A percentile compares a stretch with the other conserved stretches of the same genome.
These are phyloP conservation scores for Porogramme epimiltina DNA, from an alignment of 1,284 basidiomycete species.

Conservation along the genomic window DNA sequence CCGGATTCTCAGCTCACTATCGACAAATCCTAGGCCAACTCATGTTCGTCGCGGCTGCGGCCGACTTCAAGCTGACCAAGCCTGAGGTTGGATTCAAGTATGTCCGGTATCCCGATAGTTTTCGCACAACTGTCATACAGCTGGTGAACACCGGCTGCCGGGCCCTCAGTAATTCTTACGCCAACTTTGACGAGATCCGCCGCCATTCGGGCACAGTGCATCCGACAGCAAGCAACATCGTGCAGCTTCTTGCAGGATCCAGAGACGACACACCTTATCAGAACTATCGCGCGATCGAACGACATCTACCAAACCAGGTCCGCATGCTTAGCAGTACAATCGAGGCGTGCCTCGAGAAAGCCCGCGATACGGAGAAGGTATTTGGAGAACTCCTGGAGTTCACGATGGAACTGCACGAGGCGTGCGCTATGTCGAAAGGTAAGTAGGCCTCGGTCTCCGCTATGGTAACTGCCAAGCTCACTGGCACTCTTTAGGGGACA, in stretches of 20 bases:
- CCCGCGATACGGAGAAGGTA: conserved; percentile 8
- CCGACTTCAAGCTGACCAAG: conserved; percentile 12
- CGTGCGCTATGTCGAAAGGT: conserved; percentile 11
- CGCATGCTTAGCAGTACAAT: conserved; percentile 4
- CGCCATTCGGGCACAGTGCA: conserved; percentile 8
- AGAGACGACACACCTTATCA: conserved; percentile 9
- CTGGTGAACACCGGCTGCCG: conserved; percentile 11
- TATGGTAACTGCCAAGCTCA: too few relatives aligned
- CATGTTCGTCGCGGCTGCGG: conserved; percentile 9
- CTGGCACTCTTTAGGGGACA: background rate
- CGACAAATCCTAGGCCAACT: conserved; percentile 8
- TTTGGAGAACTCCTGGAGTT: conserved; percentile 8
- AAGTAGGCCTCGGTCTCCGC: too few relatives aligned
- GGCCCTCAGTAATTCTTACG: conserved; percentile 11
- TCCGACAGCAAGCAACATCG: conserved; percentile 9
- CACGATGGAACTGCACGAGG: conserved; percentile 12
- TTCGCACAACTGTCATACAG: conserved; percentile 12
- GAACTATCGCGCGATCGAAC: conserved; percentile 8
- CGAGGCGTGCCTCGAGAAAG: conserved; percentile 11
- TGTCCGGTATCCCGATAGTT: conserved; percentile 12
- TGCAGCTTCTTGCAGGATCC: conserved; percentile 9
- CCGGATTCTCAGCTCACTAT: too few relatives aligned
- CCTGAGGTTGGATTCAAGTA: conserved; percentile 6
- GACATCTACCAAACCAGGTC: conserved; percentile 11
- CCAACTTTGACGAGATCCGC: conserved; percentile 17